Conservation (phyloP, 2,329 filamentous ascomycete species). For the Xenosphaeropsis pyriputrescens region DNA sequence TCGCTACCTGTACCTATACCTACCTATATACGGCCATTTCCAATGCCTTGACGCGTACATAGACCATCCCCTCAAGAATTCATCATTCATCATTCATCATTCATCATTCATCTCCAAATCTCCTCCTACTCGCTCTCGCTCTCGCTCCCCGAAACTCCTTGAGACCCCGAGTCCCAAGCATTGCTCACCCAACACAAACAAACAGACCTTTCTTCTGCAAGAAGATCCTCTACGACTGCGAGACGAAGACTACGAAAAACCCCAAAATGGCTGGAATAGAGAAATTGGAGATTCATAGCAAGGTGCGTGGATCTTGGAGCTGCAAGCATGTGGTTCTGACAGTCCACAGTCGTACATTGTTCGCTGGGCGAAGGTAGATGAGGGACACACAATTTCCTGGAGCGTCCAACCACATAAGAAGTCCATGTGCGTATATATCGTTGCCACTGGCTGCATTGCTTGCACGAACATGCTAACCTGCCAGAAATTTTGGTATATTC, state of each 20-base stretch:
- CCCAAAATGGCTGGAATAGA: conserved; percentile 82
- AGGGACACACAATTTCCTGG: conserved; percentile 90
- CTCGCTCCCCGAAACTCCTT: too few relatives aligned
- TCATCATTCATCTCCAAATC: too few relatives aligned
- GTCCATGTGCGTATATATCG: conserved; percentile 48
- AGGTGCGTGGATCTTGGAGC: conserved; percentile 39
- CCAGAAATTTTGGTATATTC: conserved; percentile 87
- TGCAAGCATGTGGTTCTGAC: conserved; percentile 7
- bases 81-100: too few relatives aligned
- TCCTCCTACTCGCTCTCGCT: too few relatives aligned
- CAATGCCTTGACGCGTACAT: too few relatives aligned
- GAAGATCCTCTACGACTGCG: too few relatives aligned
- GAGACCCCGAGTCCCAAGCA: too few relatives aligned
- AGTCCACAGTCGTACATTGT: conserved; percentile 81
- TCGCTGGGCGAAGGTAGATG: conserved; percentile 86
- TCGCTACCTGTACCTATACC: too few relatives aligned
- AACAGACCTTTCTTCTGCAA: too few relatives aligned
- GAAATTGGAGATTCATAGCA: conserved; percentile 93
- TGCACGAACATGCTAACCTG: conserved; percentile 6
- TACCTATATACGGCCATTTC: too few relatives aligned
- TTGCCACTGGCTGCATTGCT: not conserved
- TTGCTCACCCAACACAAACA: too few relatives aligned
- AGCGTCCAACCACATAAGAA: conserved; percentile 96
- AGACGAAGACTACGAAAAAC: conserved; percentile 48
- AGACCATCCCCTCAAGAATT: too few relatives aligned